Evolutionary conservation across 2,329 filamentous ascomycete species (phyloP), one percentile per base, ranked within the genome.

Genomic region (Clathrospora elynae): DNA sequence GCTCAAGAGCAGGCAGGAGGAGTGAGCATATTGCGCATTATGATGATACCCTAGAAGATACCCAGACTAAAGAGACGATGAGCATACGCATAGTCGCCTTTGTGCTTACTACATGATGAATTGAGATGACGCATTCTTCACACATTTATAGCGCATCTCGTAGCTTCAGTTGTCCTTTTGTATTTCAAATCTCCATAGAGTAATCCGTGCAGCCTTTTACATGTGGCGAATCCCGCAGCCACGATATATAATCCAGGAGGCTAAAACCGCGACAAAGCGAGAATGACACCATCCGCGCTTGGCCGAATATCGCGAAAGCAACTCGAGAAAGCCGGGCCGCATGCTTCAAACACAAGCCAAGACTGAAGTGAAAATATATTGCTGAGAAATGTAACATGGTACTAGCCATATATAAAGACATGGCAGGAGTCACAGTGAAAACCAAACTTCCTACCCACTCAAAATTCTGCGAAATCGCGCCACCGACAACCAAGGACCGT

Each of bases 1-100:
- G 58, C 55, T 76, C n/a, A 73, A 73, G 62, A 71, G 67, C 42
- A 53, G 69, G 32, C 62, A 64, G 18, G 66, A 68, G 11, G 43
- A 39, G 17, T 36, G 34, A 31, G 25, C 31, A 26, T 38, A 26
- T 24, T 39, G n/a, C 17, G 16, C 11, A 17, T 41, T 16, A 12
- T 7, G 16, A 31, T 44, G 36, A 42, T 42, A 38, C 9, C 16
- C 14, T 23, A 19, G 16, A 17, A 26, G 20, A 39, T 45, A 31
- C 20, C 25, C 41, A 29, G n/a, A n/a, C n/a, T n/a, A n/a, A n/a
- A n/a, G n/a, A n/a, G n/a, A n/a, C n/a, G n/a, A n/a, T n/a, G n/a
- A n/a, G n/a, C n/a, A n/a, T n/a, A n/a, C n/a, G n/a, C n/a, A n/a
- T n/a, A n/a, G n/a, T n/a, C n/a, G n/a, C n/a, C n/a, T n/a, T n/a